Evolutionary conservation across 495 filamentous ascomycete species (phyloP).

Genomic region (Aspergillus asperescens): DNA sequence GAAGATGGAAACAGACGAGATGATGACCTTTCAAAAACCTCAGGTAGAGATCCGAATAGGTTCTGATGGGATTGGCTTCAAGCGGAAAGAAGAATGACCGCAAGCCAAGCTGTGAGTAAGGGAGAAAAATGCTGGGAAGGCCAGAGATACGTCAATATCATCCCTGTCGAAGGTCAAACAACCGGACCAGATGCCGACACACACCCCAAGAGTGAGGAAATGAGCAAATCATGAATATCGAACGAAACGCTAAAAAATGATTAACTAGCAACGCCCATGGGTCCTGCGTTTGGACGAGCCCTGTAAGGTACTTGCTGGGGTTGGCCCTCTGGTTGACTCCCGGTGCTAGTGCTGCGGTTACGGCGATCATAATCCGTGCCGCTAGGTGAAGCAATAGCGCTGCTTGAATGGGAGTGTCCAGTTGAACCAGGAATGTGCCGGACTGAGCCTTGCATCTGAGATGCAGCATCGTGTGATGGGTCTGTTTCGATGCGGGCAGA

Average conservation of each 20-base stretch:
- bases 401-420: conserved; percentile 35
- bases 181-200: conserved; percentile 16
- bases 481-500: conserved; percentile 71
- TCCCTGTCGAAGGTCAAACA: conserved; percentile 16
- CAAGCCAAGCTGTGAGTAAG: not conserved
- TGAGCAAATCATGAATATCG: conserved; percentile 13
- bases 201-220: conserved; percentile 4
- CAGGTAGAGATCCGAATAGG: conserved; percentile 15
- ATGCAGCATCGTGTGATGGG: conserved; percentile 60
- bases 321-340: conserved; percentile 38
- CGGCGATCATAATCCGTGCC: conserved; percentile 28
- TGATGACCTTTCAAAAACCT: conserved; percentile 13
- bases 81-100: not conserved
- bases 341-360: conserved; percentile 39
- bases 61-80: not conserved
- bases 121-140: not conserved
- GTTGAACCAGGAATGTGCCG: conserved; percentile 66
- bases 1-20: conserved; percentile 11
- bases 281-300: conserved; percentile 36
- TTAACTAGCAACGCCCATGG: conserved; percentile 45
- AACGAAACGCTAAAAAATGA: conserved; percentile 5
- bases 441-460: conserved; percentile 77
- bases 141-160: conserved; percentile 18
- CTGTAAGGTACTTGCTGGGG: conserved; percentile 38
- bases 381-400: conserved; percentile 32